Evolutionary conservation across 148 eudicot genomes (phyloP).

Genomic region (Rhododendron henanense): DNA sequence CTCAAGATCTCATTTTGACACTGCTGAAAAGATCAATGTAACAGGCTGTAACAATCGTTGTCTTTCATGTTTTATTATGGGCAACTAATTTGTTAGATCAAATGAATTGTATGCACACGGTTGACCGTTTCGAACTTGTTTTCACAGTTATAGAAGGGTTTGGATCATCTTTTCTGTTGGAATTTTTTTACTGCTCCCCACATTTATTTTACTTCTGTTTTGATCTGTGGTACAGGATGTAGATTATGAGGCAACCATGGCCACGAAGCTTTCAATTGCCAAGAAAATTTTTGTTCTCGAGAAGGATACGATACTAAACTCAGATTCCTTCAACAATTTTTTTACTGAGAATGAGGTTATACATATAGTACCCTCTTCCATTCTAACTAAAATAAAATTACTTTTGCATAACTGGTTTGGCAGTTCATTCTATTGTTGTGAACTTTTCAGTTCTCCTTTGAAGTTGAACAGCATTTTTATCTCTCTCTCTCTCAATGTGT

Average conservation of each 20-base stretch:
- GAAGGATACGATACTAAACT: constrained; percentile 59
- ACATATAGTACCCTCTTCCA: not conserved
- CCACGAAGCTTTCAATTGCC: constrained; percentile 78
- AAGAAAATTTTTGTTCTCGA: constrained; percentile 69
- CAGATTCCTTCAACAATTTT: constrained; percentile 61
- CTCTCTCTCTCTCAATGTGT: not conserved
- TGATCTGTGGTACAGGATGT: constrained; percentile 56
- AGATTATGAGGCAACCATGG: constrained; percentile 88
- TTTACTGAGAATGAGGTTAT: constrained; percentile 82
- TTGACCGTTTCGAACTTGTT: not conserved
- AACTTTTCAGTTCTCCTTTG: not conserved
- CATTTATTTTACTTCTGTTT: not conserved
- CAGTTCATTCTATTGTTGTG: not conserved
- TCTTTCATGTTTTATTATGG: constrained; percentile 2
- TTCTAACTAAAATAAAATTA: not conserved
- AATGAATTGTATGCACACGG: not conserved
- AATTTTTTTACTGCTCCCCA: not conserved
- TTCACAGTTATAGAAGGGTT: not conserved
- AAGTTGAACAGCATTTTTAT: not conserved
- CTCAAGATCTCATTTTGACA: not conserved
- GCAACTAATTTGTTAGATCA: not conserved
- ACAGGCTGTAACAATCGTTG: not conserved
- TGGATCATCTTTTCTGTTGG: not conserved
- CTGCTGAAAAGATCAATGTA: not conserved
- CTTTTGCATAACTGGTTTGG: not conserved